Conservation (phyloP, 768 basidiomycete genomes). For the Hygrophorus pudorinus region DNA sequence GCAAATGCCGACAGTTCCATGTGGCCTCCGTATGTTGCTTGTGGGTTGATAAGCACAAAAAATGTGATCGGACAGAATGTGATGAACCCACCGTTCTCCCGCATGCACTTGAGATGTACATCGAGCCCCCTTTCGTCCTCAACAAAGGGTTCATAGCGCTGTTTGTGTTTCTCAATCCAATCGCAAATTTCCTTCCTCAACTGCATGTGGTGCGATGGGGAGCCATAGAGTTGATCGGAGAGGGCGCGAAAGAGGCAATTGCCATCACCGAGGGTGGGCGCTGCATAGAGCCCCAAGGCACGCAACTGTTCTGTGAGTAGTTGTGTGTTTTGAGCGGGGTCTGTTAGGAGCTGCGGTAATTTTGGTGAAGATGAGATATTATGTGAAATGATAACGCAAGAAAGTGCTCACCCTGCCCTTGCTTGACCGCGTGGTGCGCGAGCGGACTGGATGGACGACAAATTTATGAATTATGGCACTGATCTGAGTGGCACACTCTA, state of each 20-base stretch:
- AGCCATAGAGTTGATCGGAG: conserved; percentile 79
- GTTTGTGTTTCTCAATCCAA: conserved; percentile 61
- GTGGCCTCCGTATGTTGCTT: conserved; percentile 87
- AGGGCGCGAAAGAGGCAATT: conserved; percentile 92
- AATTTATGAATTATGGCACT: background rate
- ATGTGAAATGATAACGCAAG: conserved; percentile 3
- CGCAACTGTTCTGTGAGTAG: conserved; percentile 66
- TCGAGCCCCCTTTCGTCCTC: conserved; percentile 74
- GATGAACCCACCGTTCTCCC: conserved; percentile 51
- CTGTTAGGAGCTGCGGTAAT: conserved; percentile 30
- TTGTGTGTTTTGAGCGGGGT: conserved; percentile 56
- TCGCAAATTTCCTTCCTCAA: conserved; percentile 73
- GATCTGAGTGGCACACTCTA: background rate
- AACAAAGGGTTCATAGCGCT: conserved; percentile 79
- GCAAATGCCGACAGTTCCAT: conserved; percentile 91
- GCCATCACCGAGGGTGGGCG: conserved; percentile 78
- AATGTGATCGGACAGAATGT: conserved; percentile 4
- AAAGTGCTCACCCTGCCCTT: conserved; percentile 41
- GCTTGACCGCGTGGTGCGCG: conserved; percentile 47
- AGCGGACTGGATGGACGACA: conserved; percentile 31
- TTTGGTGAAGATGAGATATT: background rate
- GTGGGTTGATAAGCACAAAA: conserved; percentile 1
- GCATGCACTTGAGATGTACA: conserved; percentile 67
- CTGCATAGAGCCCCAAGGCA: conserved; percentile 77
- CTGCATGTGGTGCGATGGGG: conserved; percentile 55